Percentiles rank a stretch among this genome's conserved stretches.
Evolutionary conservation across 495 filamentous ascomycete species (phyloP).

Genomic region (Articulospora tetracladia): DNA sequence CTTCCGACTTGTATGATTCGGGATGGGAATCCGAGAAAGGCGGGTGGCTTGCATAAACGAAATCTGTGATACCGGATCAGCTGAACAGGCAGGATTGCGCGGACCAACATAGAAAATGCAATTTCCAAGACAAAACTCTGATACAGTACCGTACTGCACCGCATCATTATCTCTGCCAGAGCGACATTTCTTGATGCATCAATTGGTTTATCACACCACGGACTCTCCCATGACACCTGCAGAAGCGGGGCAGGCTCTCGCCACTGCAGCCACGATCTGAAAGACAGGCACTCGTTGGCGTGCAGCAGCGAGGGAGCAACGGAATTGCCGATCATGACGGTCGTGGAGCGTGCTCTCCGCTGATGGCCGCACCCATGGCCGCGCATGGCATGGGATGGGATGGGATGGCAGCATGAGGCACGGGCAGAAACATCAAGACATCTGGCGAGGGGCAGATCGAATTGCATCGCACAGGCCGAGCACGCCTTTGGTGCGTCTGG

Average conservation of each 20-base stretch:
- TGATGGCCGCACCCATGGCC: too few species aligned
- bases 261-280: not conserved
- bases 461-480: not conserved
- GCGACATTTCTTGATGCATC: too few species aligned
- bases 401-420: too few species aligned
- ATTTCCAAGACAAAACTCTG: not conserved
- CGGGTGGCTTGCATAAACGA: constrained; percentile 8
- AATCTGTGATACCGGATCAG: constrained; percentile 14
- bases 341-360: not conserved
- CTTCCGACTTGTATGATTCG: not conserved
- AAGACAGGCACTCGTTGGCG: too few species aligned
- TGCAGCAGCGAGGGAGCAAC: too few species aligned
- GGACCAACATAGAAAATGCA: not conserved
- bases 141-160: too few species aligned
- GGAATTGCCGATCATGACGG: not conserved
- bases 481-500: not conserved
- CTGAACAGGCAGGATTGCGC: constrained; percentile 3
- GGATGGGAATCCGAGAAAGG: not conserved
- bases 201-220: not conserved
- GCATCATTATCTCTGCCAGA: not conserved
- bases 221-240: not conserved
- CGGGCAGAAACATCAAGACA: too few species aligned
- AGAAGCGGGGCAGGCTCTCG: not conserved
- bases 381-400: too few species aligned
- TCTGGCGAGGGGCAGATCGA: too few species aligned